A percentile compares a stretch with the other conserved stretches of the same genome.
phyloP scores from a whole-genome alignment of 495 filamentous ascomycete species.

The Diplogelasinospora grovesii region DNA sequence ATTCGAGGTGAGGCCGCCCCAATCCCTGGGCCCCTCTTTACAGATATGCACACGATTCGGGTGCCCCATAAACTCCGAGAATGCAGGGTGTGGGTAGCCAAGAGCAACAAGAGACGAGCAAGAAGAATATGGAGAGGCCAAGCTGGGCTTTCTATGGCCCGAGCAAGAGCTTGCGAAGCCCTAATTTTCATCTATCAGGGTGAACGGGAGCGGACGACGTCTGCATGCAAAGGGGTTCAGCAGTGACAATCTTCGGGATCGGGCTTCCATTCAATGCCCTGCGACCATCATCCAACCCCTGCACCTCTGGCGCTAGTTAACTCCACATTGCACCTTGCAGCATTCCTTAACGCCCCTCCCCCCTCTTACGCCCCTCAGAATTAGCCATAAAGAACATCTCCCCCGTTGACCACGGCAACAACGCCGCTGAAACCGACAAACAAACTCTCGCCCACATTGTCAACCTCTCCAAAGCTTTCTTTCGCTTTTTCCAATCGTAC shows the following conservation, averaged over 20 bases:
- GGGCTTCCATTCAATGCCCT: not conserved
- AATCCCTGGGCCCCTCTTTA: too few relatives aligned
- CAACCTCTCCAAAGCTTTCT: slow-evolving; percentile 9
- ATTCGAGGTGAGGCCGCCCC: too few relatives aligned
- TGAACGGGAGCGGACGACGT: not conserved
- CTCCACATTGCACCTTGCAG: slow-evolving; percentile 8
- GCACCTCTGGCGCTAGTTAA: not conserved
- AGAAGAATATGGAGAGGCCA: too few relatives aligned
- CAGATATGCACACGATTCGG: too few relatives aligned
- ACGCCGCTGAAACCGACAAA: slow-evolving; percentile 1
- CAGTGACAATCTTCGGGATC: not conserved
- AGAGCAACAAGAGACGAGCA: too few relatives aligned
- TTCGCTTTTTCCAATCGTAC: slow-evolving; percentile 1
- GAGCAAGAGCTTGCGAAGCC: not conserved
- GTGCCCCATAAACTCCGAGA: too few relatives aligned
- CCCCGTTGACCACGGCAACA: slow-evolving; percentile 7
- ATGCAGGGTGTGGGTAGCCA: too few relatives aligned
- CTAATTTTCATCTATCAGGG: not conserved
- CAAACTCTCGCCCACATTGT: not conserved
- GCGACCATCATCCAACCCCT: slow-evolving; percentile 1
- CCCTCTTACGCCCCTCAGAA: slow-evolving; percentile 2
- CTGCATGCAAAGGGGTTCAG: not conserved
- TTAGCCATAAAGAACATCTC: slow-evolving; percentile 13
- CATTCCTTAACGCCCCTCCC: slow-evolving; percentile 9
- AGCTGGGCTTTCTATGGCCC: not conserved